Base-by-base conservation (phyloP, 129 eudicot species). In the Flaveria linearis region DNA sequence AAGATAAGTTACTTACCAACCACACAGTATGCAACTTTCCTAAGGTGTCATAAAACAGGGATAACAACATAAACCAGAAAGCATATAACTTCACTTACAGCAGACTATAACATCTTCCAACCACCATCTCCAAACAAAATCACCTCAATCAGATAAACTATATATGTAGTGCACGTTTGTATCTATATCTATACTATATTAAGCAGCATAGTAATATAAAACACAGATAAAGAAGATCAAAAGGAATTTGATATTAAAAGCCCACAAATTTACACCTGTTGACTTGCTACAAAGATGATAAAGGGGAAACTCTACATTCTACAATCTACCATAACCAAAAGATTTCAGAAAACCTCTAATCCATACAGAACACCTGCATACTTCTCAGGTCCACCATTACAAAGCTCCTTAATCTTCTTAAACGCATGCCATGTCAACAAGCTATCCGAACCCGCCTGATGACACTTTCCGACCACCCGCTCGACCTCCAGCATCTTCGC, bases 361-460 rank as follows among this genome's bases (percentile, higher is more conserved):
- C 98, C 92, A 82, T 82, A 88, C 7, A 90, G 87, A 55, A 86
- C 86, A 15, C 98, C 90, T 7, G 92, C 88, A 81, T 80, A 88
- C 76, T 83, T 79, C 74, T 86, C 88, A 14, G 77, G 74, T n/a
- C 82, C 82, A 36, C 76, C 92, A 39, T 57, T 71, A 71, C 84
- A 84, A 46, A 70, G 78, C n/a, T 79, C 80, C 75, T 26, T 83
- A 36, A 92, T 88, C 84, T 76, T 90, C 86, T 81, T 73, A 76
- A 90, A 92, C 4, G 82, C 92, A 12, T 79, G 94, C 98, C 92
- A 90, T n/a, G 97, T 89, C 62, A 92, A 77, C 81, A 92, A 66
- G 65, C 97, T 89, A 72, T 92, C 97, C 0, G 98, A 92, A 33
- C 98, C 98, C 14, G 96, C 94, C 75, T 92, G 98, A 42, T 92